A percentile compares a stretch with the other conserved stretches of the same genome.
phyloP scores from a whole-genome alignment of 2,329 filamentous ascomycete genomes.

The Pseudogymnoascus sp. region DNA sequence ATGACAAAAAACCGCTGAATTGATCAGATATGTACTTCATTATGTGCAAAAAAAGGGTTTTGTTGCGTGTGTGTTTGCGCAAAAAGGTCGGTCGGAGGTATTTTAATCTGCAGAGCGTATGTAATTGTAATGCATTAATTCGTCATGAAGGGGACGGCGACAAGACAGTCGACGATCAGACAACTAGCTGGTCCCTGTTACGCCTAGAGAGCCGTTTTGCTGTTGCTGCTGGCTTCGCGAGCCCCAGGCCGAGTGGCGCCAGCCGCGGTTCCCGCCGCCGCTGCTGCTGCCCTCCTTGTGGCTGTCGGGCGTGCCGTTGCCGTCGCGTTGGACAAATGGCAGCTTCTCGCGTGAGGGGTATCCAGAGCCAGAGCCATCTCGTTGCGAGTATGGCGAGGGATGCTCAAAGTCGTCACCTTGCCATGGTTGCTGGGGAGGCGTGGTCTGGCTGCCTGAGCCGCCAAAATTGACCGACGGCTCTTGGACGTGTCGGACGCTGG shows the following conservation, averaged over 20 bases:
- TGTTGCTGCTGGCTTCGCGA: constrained; percentile 14
- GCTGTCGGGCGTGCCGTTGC: constrained; percentile 28
- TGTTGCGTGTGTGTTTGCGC: neutral
- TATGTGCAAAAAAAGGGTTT: neutral
- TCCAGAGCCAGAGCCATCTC: constrained; percentile 8
- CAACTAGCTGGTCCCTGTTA: constrained; percentile 26
- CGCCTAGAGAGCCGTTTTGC: constrained; percentile 28
- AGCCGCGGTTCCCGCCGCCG: constrained; percentile 20
- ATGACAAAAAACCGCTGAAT: neutral
- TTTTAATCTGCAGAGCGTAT: neutral
- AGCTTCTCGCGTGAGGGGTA: neutral
- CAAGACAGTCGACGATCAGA: neutral
- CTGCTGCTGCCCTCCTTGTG: constrained; percentile 18
- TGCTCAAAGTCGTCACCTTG: constrained; percentile 28
- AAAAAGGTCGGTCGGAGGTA: neutral
- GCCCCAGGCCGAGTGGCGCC: constrained; percentile 29
- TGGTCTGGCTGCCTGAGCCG: constrained; percentile 35
- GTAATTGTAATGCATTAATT: neutral
- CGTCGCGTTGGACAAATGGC: neutral
- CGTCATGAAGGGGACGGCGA: neutral
- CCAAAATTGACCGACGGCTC: constrained; percentile 42
- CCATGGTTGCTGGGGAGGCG: constrained; percentile 44
- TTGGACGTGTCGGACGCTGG: constrained; percentile 71
- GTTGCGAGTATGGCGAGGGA: constrained; percentile 21
- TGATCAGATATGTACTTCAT: neutral